Evolutionary conservation across 2,329 filamentous ascomycete species (phyloP).

Genomic region (Chrysosporium queenslandicum): DNA sequence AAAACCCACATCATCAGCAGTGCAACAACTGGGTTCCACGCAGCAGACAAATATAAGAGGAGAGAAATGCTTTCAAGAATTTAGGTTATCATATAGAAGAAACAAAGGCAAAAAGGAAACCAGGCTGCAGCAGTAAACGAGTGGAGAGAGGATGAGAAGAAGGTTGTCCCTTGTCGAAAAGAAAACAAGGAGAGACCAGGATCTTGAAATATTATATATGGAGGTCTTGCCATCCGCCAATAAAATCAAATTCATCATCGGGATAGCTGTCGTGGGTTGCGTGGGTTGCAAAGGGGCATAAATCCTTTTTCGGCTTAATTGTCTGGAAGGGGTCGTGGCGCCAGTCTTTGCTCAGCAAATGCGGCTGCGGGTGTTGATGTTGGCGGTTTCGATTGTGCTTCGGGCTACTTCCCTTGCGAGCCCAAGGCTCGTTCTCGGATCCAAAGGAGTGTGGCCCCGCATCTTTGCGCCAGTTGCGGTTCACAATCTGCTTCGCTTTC

Average conservation of each 20-base stretch:
- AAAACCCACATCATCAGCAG: constrained; percentile 8
- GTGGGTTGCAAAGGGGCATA: constrained; percentile 31
- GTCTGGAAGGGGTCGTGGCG: constrained; percentile 33
- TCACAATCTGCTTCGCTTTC: constrained; percentile 37
- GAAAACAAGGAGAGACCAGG: constrained; percentile 17
- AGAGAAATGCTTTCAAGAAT: constrained; percentile 11
- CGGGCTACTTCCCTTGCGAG: constrained; percentile 23
- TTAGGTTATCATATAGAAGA: constrained; percentile 7
- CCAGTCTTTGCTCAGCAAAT: constrained; percentile 38
- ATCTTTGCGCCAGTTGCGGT: constrained; percentile 36
- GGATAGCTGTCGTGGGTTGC: constrained; percentile 44
- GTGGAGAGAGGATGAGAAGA: constrained; percentile 9
- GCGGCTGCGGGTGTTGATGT: constrained; percentile 28
- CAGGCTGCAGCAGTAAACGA: constrained; percentile 10
- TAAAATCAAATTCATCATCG: constrained; percentile 61
- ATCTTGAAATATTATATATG: constrained; percentile 45
- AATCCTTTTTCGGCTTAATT: constrained; percentile 25
- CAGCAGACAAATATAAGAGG: constrained; percentile 3
- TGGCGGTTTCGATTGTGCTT: constrained; percentile 6
- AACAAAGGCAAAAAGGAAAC: constrained; percentile 9
- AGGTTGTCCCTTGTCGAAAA: constrained; percentile 11
- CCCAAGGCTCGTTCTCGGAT: constrained; percentile 27
- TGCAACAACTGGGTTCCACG: neutral
- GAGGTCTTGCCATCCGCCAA: constrained; percentile 77
- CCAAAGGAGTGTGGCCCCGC: constrained; percentile 32